A percentile compares a stretch with the other conserved stretches of the same genome.
phyloP scores from a whole-genome alignment of 805 yeast genomes.

The Yarrowia sp. region DNA sequence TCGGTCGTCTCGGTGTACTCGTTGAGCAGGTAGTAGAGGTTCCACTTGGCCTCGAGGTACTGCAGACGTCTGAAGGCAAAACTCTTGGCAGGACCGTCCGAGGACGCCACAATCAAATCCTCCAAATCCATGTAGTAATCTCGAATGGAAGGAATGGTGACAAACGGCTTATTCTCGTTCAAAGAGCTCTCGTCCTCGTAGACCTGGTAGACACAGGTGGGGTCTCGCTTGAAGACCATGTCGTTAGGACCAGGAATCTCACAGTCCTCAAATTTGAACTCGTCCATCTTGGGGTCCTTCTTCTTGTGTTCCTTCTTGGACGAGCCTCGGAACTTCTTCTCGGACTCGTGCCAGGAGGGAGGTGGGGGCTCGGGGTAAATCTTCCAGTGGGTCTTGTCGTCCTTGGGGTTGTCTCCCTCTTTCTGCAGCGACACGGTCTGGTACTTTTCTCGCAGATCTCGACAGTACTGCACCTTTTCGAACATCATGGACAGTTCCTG shows the following conservation, averaged over 20 bases:
- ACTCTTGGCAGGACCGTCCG: conserved; percentile 96
- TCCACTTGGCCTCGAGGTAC: conserved; percentile 96
- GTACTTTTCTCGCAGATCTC: conserved; percentile 78
- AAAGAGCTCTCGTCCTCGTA: conserved; percentile 50
- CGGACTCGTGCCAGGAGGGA: conserved; percentile 76
- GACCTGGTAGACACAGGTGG: conserved; percentile 75
- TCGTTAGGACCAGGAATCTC: conserved; percentile 61
- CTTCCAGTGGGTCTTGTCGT: conserved; percentile 65
- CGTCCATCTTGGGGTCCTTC: conserved; percentile 46
- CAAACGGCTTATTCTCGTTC: conserved; percentile 51
- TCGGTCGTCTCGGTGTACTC: conserved; percentile 93
- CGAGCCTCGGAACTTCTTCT: conserved; percentile 57
- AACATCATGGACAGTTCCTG: conserved; percentile 52
- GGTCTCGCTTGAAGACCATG: conserved; percentile 58
- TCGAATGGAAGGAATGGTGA: conserved; percentile 73
- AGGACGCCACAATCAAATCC: conserved; percentile 71
- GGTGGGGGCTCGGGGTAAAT: conserved; percentile 94
- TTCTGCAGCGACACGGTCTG: conserved; percentile 73
- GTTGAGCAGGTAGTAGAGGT: conserved; percentile 82
- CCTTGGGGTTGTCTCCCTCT: conserved; percentile 84
- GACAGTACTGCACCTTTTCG: conserved; percentile 56
- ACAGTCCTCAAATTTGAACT: conserved; percentile 54
- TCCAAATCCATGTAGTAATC: conserved; percentile 89
- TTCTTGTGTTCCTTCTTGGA: conserved; percentile 46
- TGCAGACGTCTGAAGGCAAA: conserved; percentile 94